A percentile compares a stretch with the other conserved stretches of the same genome.
phyloP scores from a whole-genome alignment of 345 rosid genomes.

The Eucalyptus paniculata region DNA sequence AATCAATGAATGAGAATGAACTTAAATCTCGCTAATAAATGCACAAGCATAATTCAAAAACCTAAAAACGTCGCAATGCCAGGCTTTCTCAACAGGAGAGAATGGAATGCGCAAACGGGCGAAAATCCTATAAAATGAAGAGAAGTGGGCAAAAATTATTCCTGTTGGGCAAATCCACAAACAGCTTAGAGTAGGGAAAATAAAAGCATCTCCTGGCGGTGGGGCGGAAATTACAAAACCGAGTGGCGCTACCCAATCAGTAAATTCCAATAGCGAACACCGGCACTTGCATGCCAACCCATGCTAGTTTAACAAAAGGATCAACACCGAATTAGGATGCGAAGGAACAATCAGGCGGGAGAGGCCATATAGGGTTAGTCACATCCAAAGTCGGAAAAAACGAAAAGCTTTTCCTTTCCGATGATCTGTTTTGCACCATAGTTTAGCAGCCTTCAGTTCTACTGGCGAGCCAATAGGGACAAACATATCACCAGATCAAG shows the following conservation, averaged over 20 bases:
- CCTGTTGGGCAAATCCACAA: neutral
- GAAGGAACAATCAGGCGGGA: neutral
- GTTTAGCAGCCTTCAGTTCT: neutral
- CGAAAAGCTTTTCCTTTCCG: neutral
- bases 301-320: neutral
- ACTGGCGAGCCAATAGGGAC: neutral
- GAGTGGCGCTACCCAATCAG: neutral
- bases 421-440: neutral
- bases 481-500: neutral
- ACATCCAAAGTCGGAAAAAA: neutral
- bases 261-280: neutral
- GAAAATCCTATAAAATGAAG: neutral
- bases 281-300: neutral
- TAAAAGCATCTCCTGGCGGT: neutral
- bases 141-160: neutral
- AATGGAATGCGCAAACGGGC: neutral
- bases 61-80: neutral
- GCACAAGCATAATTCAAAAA: neutral
- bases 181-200: neutral
- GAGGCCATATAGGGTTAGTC: neutral
- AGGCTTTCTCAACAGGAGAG: neutral
- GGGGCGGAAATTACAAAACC: neutral
- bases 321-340: neutral
- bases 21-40: neutral
- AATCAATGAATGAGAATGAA: neutral